Evolutionary conservation across 164 flowering plant genomes (phyloP).

Genomic region (Stephania yunnanensis): DNA sequence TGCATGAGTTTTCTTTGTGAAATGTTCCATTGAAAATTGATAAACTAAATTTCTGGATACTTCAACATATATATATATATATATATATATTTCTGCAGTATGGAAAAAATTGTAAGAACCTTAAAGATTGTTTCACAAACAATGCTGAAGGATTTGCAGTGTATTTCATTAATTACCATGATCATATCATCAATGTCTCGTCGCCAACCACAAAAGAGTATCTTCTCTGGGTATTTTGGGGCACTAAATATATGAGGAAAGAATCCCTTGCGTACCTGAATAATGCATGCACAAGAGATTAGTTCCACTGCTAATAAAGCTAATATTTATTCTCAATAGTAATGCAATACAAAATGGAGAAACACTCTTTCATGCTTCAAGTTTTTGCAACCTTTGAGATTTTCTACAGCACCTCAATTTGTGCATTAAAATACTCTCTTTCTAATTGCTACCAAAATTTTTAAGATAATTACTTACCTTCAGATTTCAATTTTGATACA

Average conservation of each 20-base stretch:
- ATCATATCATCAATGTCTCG: conserved; percentile 97
- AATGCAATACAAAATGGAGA: no score
- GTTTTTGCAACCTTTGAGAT: not conserved
- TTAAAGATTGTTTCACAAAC: not conserved
- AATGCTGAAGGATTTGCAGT: not conserved
- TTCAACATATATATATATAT: no score
- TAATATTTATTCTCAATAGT: not conserved
- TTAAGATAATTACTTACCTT: no score
- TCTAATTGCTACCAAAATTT: no score
- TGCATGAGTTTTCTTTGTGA: no score
- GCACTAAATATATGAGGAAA: conserved; percentile 43
- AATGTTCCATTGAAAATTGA: no score
- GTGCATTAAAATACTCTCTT: no score
- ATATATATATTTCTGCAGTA: no score
- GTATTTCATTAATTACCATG: conserved; percentile 42
- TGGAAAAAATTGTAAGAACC: not conserved
- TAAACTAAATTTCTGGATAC: no score
- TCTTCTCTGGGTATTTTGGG: conserved; percentile 85
- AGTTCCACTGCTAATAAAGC: not conserved
- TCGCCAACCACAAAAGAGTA: conserved; percentile 94
- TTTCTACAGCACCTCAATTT: no score
- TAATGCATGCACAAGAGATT: conserved; percentile 8
- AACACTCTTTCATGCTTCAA: not conserved
- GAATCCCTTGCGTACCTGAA: conserved; percentile 49
- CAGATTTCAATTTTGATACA: no score